A percentile compares a stretch with the other conserved stretches of the same genome.
These are phyloP conservation scores for Pisolithus marmoratus DNA, from an alignment of 768 basidiomycete genomes.

Conservation along the genomic window DNA sequence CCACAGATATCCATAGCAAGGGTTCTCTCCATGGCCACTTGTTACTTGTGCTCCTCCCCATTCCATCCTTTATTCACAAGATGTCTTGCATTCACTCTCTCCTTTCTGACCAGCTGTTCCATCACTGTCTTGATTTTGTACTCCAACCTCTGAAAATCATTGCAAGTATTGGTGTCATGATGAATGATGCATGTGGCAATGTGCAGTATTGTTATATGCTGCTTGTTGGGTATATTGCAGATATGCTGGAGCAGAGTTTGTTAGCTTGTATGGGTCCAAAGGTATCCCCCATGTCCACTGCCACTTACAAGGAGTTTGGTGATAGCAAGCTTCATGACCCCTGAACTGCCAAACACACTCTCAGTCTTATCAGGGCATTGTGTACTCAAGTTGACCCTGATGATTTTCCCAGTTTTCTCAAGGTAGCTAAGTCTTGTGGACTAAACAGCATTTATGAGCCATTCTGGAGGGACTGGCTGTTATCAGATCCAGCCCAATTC, in stretches of 20 bases:
- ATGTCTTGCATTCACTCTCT: slow-evolving; percentile 5
- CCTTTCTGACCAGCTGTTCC: slow-evolving; percentile 13
- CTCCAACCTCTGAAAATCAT: slow-evolving; percentile 12
- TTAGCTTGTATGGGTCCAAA: slow-evolving; percentile 9
- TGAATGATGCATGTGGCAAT: slow-evolving; percentile 18
- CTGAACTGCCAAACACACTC: too few species aligned
- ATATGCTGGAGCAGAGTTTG: not conserved
- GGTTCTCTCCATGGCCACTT: not conserved
- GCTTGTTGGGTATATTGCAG: slow-evolving; percentile 22
- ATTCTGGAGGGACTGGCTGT: too few species aligned
- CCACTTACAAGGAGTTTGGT: too few species aligned
- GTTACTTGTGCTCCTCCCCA: slow-evolving; percentile 1
- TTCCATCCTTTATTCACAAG: slow-evolving; percentile 7
- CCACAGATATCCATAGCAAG: too few species aligned
- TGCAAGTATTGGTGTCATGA: slow-evolving; percentile 13
- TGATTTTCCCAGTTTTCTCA: slow-evolving; percentile 17
- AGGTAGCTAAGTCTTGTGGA: not conserved
- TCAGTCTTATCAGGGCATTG: too few species aligned
- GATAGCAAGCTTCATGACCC: too few species aligned
- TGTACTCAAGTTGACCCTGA: too few species aligned
- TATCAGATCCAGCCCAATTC: too few species aligned
- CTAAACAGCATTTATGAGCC: too few species aligned
- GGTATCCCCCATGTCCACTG: slow-evolving; percentile 22
- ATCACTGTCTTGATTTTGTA: slow-evolving; percentile 13
- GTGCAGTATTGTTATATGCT: slow-evolving; percentile 12